Conservation (phyloP, 2,329 filamentous ascomycete genomes). For the Mycosphaerelloides madeirae region DNA sequence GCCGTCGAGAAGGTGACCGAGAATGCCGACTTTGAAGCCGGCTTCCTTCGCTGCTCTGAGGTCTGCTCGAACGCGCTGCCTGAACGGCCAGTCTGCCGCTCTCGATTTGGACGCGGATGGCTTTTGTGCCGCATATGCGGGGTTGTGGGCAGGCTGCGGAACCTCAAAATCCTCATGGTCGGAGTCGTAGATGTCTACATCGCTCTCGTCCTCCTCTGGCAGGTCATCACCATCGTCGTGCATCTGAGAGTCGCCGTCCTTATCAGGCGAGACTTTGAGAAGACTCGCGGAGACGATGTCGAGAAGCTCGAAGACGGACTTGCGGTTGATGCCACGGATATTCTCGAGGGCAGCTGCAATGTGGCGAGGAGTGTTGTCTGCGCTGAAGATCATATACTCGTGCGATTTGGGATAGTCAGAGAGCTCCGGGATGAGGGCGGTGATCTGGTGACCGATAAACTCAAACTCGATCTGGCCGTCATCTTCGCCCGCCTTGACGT, state of each 20-base stretch:
- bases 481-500: conserved; percentile 59
- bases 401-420: conserved; percentile 57
- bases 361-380: conserved; percentile 42
- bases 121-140: conserved; percentile 8
- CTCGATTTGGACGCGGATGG: not conserved
- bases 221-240: conserved; percentile 34
- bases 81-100: conserved; percentile 8
- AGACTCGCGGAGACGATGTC: conserved; percentile 42
- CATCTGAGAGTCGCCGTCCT: conserved; percentile 42
- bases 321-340: conserved; percentile 42
- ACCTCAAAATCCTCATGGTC: conserved; percentile 27
- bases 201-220: conserved; percentile 37
- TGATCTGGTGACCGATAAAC: conserved; percentile 40
- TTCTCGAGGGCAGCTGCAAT: conserved; percentile 42
- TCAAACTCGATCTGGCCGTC: conserved; percentile 68
- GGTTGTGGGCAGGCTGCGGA: conserved; percentile 7
- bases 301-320: conserved; percentile 48
- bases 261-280: conserved; percentile 28
- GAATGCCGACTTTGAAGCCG: conserved; percentile 66
- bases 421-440: conserved; percentile 47
- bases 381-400: conserved; percentile 54
- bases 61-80: conserved; percentile 43
- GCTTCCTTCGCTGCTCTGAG: conserved; percentile 56
- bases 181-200: conserved; percentile 32
- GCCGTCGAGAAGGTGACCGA: conserved; percentile 48